These are phyloP conservation scores for Edaphochlamys debaryana DNA, from an alignment of 139 green algal genomes.

Conservation along the genomic window DNA sequence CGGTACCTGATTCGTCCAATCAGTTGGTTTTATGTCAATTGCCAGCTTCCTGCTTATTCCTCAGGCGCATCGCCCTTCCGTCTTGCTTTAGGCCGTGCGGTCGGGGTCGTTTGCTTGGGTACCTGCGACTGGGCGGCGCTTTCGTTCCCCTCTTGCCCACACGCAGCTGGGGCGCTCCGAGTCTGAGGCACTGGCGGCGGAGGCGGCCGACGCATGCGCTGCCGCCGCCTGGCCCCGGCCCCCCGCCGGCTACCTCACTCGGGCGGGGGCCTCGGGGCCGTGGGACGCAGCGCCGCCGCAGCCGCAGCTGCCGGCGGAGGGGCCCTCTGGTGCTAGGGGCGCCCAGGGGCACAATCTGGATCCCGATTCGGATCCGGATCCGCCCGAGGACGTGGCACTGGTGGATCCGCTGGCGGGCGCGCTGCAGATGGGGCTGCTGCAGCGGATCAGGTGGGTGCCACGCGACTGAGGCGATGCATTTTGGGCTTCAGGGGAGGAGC, in stretches of 20 bases:
- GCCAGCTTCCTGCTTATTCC: no score
- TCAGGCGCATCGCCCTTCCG: no score
- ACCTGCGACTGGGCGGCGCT: no score
- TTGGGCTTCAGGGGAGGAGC: no score
- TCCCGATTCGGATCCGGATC: no score
- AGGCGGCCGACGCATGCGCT: conserved; percentile 22
- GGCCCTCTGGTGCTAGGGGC: background rate
- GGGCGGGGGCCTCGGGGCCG: background rate
- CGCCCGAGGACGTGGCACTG: conserved; percentile 66
- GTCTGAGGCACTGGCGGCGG: conserved; percentile 2
- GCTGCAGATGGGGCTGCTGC: conserved; percentile 70
- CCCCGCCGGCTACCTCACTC: background rate
- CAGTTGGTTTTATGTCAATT: no score
- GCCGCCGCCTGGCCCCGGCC: conserved; percentile 28
- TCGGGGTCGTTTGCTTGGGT: no score
- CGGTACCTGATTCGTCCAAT: no score
- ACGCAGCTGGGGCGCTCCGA: conserved; percentile 18
- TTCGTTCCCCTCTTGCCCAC: no score
- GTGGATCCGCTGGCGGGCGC: conserved; percentile 70
- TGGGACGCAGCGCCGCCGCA: conserved; percentile 18
- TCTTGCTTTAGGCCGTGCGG: no score
- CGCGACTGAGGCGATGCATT: background rate
- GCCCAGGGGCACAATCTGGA: conserved; percentile 48
- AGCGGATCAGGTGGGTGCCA: conserved; percentile 52
- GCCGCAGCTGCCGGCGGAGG: background rate